Evolutionary conservation across 108 stramenopile species (phyloP).

Genomic region (Seminavis robusta): DNA sequence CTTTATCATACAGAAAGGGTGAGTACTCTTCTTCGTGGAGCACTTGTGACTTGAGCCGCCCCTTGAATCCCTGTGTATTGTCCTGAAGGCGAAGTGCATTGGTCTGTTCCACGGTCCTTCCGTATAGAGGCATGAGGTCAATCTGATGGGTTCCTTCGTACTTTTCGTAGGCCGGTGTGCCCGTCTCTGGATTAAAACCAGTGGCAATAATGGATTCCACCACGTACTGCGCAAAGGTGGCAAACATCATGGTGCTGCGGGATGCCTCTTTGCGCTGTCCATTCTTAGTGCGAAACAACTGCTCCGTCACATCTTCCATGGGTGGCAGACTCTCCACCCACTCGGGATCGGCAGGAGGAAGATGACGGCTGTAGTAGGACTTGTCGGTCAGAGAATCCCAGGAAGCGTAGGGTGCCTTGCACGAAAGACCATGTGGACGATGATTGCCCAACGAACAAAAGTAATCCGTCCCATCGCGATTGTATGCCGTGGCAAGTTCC

Average conservation of each 20-base stretch:
- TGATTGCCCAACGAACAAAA: too few relatives aligned
- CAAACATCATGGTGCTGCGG: not conserved
- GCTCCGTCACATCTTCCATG: not conserved
- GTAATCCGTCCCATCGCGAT: too few relatives aligned
- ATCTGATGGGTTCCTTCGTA: conserved; percentile 1
- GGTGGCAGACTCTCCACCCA: conserved; percentile 2
- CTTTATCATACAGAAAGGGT: too few relatives aligned
- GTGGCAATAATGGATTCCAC: too few relatives aligned
- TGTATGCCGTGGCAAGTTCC: too few relatives aligned
- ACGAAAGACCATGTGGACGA: conserved; percentile 6
- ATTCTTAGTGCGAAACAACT: not conserved
- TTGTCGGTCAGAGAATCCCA: not conserved
- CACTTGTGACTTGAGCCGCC: too few relatives aligned
- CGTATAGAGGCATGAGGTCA: not conserved
- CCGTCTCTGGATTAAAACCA: not conserved
- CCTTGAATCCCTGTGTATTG: too few relatives aligned
- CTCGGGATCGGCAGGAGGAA: not conserved
- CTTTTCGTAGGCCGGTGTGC: not conserved
- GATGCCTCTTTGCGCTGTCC: not conserved
- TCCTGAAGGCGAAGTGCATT: too few relatives aligned
- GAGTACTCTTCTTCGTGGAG: too few relatives aligned
- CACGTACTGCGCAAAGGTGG: conserved; percentile 9
- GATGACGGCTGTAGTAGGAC: conserved; percentile 3
- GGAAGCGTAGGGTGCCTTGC: not conserved
- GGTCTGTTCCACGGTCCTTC: conserved; percentile 2